Evolutionary conservation across 2,329 filamentous ascomycete species (phyloP).

Genomic region (Ophiostoma triangulosporum): DNA sequence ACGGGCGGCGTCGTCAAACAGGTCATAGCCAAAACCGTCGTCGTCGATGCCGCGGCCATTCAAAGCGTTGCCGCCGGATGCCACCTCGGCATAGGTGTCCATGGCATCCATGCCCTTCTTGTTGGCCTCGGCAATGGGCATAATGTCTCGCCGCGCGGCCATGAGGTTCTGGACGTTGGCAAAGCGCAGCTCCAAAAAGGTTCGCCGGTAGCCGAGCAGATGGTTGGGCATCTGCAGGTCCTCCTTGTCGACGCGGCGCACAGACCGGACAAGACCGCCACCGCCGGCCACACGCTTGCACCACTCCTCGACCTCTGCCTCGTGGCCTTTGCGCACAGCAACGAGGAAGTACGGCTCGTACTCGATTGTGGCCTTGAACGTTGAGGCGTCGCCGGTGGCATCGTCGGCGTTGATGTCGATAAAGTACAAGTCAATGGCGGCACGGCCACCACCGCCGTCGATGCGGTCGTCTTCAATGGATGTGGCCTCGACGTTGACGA

Average conservation of each 20-base stretch:
- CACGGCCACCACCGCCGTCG: constrained; percentile 72
- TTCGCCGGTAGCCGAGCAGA: constrained; percentile 76
- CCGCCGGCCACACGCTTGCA: constrained; percentile 59
- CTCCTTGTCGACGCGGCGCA: constrained; percentile 75
- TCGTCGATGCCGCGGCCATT: constrained; percentile 35
- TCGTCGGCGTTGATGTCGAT: constrained; percentile 87
- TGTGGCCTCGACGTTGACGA: constrained; percentile 89
- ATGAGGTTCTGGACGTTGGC: constrained; percentile 77
- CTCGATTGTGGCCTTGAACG: constrained; percentile 91
- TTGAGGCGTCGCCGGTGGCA: constrained; percentile 84
- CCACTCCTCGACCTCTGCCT: constrained; percentile 95
- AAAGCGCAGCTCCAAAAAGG: constrained; percentile 77
- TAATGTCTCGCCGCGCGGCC: constrained; percentile 68
- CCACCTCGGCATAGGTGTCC: constrained; percentile 96
- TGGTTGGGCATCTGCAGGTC: constrained; percentile 94
- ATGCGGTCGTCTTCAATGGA: constrained; percentile 73
- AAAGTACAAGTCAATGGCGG: constrained; percentile 94
- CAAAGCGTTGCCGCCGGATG: constrained; percentile 54
- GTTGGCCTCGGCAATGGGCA: constrained; percentile 90
- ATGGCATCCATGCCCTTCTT: constrained; percentile 92
- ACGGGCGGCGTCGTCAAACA: constrained; percentile 78
- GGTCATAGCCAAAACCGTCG: constrained; percentile 35
- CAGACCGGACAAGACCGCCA: constrained; percentile 68
- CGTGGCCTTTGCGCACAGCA: constrained; percentile 74
- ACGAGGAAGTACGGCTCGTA: constrained; percentile 96